Conservation (phyloP, 352 stramenopile genomes). For the Phytopythium boreale region DNA sequence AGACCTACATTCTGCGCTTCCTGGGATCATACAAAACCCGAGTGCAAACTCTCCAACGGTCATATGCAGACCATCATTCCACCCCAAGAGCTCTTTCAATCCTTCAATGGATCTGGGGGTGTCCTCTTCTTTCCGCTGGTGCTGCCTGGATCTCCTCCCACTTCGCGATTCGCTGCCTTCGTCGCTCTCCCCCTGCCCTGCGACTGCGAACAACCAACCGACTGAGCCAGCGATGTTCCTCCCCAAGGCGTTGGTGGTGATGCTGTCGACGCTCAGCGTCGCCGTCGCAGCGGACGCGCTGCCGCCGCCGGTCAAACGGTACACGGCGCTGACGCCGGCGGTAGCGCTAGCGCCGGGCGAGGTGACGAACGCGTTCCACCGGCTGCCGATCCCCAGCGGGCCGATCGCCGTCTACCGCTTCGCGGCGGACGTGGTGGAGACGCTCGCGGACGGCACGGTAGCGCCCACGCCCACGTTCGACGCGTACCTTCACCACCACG, state of each 20-base stretch:
- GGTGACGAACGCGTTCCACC: constrained; percentile 77
- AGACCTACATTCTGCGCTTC: neutral
- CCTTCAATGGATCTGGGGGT: no score
- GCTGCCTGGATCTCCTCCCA: no score
- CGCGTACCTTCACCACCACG: constrained; percentile 83
- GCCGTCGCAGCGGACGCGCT: neutral
- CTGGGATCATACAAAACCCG: neutral
- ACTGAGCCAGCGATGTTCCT: neutral
- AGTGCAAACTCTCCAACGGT: neutral
- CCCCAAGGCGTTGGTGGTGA: neutral
- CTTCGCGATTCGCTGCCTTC: no score
- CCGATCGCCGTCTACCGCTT: constrained; percentile 84
- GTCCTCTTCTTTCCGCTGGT: no score
- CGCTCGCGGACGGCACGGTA: constrained; percentile 44
- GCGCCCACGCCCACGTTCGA: constrained; percentile 63
- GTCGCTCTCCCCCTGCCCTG: no score
- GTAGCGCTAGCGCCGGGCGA: constrained; percentile 62
- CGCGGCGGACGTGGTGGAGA: constrained; percentile 70
- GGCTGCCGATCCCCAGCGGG: constrained; percentile 64
- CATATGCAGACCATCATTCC: neutral
- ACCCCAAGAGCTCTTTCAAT: neutral
- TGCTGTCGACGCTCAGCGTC: neutral
- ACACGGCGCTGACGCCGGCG: constrained; percentile 63
- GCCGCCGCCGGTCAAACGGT: constrained; percentile 45
- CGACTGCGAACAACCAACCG: no score